These are phyloP conservation scores for Spergularia marina DNA, from an alignment of 148 eudicot species.

Conservation along the genomic window DNA sequence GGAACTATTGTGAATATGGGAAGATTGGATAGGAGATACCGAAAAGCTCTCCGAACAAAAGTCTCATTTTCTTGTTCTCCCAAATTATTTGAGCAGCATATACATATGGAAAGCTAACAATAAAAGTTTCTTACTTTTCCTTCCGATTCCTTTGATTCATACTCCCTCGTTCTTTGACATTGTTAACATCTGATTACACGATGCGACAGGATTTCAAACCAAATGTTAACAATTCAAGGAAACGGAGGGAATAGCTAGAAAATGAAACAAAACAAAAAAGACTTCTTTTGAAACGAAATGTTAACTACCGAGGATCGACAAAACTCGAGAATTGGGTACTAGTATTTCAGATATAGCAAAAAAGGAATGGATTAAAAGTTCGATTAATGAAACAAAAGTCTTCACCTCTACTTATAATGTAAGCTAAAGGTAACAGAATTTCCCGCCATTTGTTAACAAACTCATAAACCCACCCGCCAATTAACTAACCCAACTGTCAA, in stretches of 20 bases:
- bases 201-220: too few species aligned
- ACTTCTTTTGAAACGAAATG: background rate
- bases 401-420: background rate
- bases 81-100: background rate
- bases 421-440: conserved; percentile 12
- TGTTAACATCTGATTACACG: too few species aligned
- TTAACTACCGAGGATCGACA: background rate
- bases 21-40: background rate
- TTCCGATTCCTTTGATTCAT: background rate
- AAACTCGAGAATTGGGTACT: background rate
- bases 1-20: background rate
- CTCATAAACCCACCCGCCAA: conserved; percentile 11
- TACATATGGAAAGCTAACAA: background rate
- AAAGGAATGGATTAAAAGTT: background rate
- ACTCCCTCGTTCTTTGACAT: background rate
- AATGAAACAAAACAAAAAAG: background rate
- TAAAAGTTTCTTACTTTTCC: background rate
- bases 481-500: conserved; percentile 23
- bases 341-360: background rate
- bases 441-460: conserved; percentile 11
- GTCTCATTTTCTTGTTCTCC: background rate
- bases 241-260: background rate
- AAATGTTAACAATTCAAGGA: too few species aligned
- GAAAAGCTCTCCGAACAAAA: background rate
- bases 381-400: background rate